Base-by-base conservation (phyloP, 2,329 filamentous ascomycete genomes). In the Madurella fahalii region DNA sequence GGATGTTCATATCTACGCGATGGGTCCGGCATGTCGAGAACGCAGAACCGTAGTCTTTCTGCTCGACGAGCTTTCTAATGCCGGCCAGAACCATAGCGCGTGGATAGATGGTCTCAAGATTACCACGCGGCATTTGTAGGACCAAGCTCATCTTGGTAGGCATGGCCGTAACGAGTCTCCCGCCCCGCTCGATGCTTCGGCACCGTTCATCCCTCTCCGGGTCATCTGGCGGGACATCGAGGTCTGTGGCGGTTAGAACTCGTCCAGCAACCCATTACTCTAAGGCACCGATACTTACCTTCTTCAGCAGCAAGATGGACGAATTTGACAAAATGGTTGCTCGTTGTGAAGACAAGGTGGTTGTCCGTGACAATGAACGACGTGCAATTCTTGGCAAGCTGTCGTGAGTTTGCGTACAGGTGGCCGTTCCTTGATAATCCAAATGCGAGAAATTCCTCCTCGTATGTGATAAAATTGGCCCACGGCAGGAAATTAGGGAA, bases 1-100 rank as follows among this genome's bases (percentile, higher is more conserved):
- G 76, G 58, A 99, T 93, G 66, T 99, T 99, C 87, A 97, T 92
- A 66, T 99, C 94, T 1, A 99, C 94, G 62, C 95, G 84, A 68
- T 99, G 95, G 18, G 86, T 93, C 48, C 94, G 85, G 68, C 94
- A 97, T 58, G 90, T 86, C 18, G 88, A 76, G 68, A 96, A 99
- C 0, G 94, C 94, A 49, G 82, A 83, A 47, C 81, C 83, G 66
- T 96, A 99, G 64, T 94, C 84, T 68, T 88, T 89, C 32, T 81
- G 77, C 51, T 91, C 87, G 49, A 99, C 89, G 49, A 88, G 83
- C 47, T 83, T 82, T 46, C 94, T 83, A 53, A 99, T 95, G 25
- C 91, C 92, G 2, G 91, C 90, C 47, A 99, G 77, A 0, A 99
- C 93, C 72, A 99, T 86, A 13, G 93, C 93, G 56, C 94, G 82